Evolutionary conservation across 2,329 filamentous ascomycete species (phyloP).

Genomic region (Ascochyta pisi): DNA sequence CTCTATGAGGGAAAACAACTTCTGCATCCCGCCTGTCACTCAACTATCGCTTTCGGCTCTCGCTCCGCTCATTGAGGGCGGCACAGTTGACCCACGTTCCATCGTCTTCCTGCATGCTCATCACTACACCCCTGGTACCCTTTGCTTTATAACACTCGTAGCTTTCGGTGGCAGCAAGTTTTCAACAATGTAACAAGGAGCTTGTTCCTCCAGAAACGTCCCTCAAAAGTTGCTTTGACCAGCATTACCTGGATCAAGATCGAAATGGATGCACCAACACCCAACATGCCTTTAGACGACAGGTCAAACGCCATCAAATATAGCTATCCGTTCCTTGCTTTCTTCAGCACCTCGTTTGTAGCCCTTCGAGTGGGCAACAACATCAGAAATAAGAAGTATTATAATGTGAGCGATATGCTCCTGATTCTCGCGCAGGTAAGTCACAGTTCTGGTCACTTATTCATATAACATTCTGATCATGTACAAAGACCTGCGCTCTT

Average conservation of each 20-base stretch:
- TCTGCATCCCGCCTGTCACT: not conserved
- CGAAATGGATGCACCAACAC: not conserved
- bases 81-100: constrained; percentile 7
- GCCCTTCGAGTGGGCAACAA: constrained; percentile 11
- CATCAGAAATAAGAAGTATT: constrained; percentile 11
- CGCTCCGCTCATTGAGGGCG: not conserved
- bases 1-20: not conserved
- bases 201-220: not conserved
- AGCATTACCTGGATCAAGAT: not conserved
- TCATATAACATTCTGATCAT: not conserved
- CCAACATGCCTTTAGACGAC: constrained; percentile 8
- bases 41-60: not conserved
- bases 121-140: not conserved
- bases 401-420: constrained; percentile 13
- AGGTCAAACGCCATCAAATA: constrained; percentile 7
- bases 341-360: constrained; percentile 10
- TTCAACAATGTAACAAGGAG: not conserved
- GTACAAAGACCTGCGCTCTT: not conserved
- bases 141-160: constrained; percentile 6
- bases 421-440: constrained; percentile 7
- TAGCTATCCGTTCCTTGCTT: constrained; percentile 2
- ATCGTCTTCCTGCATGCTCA: constrained; percentile 2
- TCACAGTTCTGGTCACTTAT: too few species aligned
- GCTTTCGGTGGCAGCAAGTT: not conserved
- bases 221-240: not conserved